A percentile compares a stretch with the other conserved stretches of the same genome.
Evolutionary conservation across 257 asterid genomes (phyloP).

Genomic region (Rhazya stricta): DNA sequence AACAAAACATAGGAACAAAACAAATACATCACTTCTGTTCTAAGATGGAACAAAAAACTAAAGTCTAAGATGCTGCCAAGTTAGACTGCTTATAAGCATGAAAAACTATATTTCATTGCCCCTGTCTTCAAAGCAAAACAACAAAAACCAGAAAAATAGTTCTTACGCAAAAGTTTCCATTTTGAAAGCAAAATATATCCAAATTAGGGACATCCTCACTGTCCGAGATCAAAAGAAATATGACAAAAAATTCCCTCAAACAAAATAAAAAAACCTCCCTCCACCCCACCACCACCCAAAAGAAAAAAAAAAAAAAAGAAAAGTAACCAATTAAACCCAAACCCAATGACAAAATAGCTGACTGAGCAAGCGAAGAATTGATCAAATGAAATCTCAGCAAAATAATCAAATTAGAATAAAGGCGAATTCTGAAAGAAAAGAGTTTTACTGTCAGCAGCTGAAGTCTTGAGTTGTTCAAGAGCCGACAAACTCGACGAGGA

Average conservation of each 20-base stretch:
- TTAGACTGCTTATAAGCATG: not conserved
- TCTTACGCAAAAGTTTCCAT: not conserved
- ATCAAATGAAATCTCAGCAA: not conserved
- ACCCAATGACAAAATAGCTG: not conserved
- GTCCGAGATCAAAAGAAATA: too few relatives aligned
- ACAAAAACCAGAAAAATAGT: not conserved
- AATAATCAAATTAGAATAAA: not conserved
- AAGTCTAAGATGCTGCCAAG: not conserved
- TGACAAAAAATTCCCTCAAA: not conserved
- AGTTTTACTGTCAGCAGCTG: conserved; percentile 72
- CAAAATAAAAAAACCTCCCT: too few relatives aligned
- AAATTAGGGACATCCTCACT: not conserved
- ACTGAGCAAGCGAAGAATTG: not conserved
- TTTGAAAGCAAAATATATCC: not conserved
- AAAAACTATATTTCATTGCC: not conserved
- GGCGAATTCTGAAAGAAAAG: not conserved
- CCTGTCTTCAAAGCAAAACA: not conserved
- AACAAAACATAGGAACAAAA: not conserved
- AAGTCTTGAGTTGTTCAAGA: conserved; percentile 74
- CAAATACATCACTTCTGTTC: not conserved
- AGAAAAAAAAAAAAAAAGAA: not conserved
- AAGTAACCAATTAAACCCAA: not conserved
- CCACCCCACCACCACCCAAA: too few relatives aligned
- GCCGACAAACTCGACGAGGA: conserved; percentile 79
- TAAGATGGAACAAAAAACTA: not conserved